A percentile compares a stretch with the other conserved stretches of the same genome.
phyloP scores from a whole-genome alignment of 441 rosid species.

The Viola pubescens region DNA sequence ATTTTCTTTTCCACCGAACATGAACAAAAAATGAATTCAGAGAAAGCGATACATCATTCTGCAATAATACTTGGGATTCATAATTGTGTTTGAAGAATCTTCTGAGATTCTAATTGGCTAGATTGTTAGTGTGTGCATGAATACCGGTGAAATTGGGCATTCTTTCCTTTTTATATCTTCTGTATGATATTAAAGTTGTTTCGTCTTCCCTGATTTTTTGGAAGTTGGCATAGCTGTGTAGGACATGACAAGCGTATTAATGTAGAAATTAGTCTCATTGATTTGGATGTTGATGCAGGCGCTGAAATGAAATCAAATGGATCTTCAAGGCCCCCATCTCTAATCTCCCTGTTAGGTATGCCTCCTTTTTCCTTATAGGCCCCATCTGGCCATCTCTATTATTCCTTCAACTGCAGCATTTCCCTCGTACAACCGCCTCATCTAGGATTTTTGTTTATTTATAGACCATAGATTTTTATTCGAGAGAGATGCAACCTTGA shows the following conservation, averaged over 20 bases:
- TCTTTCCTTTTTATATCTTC: not conserved
- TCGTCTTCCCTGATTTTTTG: not conserved
- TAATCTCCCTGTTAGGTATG: slow-evolving; percentile 79
- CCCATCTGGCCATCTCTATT: not conserved
- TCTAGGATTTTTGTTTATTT: too few species aligned
- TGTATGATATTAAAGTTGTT: not conserved
- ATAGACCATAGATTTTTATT: not conserved
- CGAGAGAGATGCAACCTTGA: not conserved
- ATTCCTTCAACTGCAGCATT: too few species aligned
- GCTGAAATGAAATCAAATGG: slow-evolving; percentile 48
- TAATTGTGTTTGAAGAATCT: too few species aligned
- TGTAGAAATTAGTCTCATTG: not conserved
- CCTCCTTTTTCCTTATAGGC: not conserved
- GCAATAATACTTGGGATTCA: too few species aligned
- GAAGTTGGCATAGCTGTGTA: not conserved
- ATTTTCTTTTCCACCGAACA: not conserved
- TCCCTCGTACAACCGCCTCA: too few species aligned
- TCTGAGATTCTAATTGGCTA: not conserved
- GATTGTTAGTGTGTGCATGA: not conserved
- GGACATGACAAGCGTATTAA: not conserved
- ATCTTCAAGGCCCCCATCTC: slow-evolving; percentile 63
- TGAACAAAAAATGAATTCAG: not conserved
- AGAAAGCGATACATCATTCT: not conserved
- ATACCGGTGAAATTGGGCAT: not conserved
- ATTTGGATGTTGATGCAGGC: slow-evolving; percentile 36